A percentile compares a stretch with the other conserved stretches of the same genome.
phyloP scores from a whole-genome alignment of 1,139 yeast species.

The Suhomyces anneliseae region DNA sequence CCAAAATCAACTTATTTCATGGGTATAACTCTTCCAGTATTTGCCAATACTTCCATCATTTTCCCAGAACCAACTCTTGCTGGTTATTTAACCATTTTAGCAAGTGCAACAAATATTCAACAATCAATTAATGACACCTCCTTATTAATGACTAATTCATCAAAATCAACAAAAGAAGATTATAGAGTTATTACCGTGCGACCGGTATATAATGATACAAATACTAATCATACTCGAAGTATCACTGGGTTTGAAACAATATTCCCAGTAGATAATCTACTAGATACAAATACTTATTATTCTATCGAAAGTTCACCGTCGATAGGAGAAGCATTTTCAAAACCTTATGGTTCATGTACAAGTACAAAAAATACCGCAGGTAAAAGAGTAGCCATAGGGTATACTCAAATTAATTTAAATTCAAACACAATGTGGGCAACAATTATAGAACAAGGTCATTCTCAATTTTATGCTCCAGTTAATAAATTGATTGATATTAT shows the following conservation, averaged over 20 bases:
- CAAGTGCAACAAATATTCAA: constrained; percentile 56
- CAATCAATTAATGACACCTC: constrained; percentile 45
- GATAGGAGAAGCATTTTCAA: constrained; percentile 38
- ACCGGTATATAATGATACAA: constrained; percentile 25
- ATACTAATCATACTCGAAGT: constrained; percentile 11
- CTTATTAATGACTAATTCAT: neutral
- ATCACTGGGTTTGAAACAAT: constrained; percentile 38
- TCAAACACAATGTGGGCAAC: constrained; percentile 71
- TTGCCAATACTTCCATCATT: constrained; percentile 70
- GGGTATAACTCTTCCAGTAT: constrained; percentile 69
- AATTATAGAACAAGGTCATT: constrained; percentile 62
- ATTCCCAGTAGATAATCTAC: constrained; percentile 33
- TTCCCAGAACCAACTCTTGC: constrained; percentile 57
- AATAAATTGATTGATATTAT: constrained; percentile 63
- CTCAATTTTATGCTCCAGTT: constrained; percentile 64
- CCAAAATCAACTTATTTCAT: constrained; percentile 41
- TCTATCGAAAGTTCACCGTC: constrained; percentile 34
- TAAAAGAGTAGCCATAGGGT: constrained; percentile 67
- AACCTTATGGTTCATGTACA: constrained; percentile 51
- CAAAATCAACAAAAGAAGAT: constrained; percentile 20
- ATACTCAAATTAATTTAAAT: constrained; percentile 51
- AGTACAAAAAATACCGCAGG: constrained; percentile 44
- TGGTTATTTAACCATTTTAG: constrained; percentile 71
- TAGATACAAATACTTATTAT: constrained; percentile 27
- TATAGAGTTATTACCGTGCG: constrained; percentile 36